Percentiles rank a stretch among this genome's conserved stretches.
Conservation (phyloP, 805 yeast species). For the Torulaspora delbrueckii region DNA sequence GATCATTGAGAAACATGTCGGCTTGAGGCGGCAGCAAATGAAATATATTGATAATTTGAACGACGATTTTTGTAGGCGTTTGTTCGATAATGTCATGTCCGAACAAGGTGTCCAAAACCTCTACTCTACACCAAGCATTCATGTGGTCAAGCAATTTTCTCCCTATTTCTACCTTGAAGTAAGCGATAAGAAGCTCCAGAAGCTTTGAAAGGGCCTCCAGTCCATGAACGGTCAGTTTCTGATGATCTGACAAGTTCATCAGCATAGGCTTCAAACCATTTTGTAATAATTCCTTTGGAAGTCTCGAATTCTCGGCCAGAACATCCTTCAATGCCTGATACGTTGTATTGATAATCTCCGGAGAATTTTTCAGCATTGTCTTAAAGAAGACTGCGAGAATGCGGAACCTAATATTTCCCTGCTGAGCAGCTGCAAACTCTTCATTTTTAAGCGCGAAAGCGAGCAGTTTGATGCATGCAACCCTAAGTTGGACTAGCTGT, state of each 20-base stretch:
- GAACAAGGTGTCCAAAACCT: conserved; percentile 66
- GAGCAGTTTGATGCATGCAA: conserved; percentile 79
- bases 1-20: conserved; percentile 82
- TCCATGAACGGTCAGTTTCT: conserved; percentile 81
- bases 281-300: conserved; percentile 93
- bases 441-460: conserved; percentile 82
- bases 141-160: conserved; percentile 86
- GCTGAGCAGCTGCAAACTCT: conserved; percentile 69
- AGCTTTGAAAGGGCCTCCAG: conserved; percentile 85
- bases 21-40: conserved; percentile 91
- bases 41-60: conserved; percentile 85
- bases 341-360: conserved; percentile 88
- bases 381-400: conserved; percentile 93
- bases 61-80: conserved; percentile 77
- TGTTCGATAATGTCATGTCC: conserved; percentile 76
- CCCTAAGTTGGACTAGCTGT: conserved; percentile 80
- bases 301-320: conserved; percentile 74
- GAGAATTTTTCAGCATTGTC: conserved; percentile 78
- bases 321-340: conserved; percentile 82
- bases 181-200: conserved; percentile 79
- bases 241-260: conserved; percentile 91
- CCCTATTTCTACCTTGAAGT: conserved; percentile 96
- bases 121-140: conserved; percentile 92
- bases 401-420: conserved; percentile 73
- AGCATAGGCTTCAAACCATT: conserved; percentile 93